Evolutionary conservation across 2,329 filamentous ascomycete genomes (phyloP).

Genomic region (Scleromitrula shiraiana): DNA sequence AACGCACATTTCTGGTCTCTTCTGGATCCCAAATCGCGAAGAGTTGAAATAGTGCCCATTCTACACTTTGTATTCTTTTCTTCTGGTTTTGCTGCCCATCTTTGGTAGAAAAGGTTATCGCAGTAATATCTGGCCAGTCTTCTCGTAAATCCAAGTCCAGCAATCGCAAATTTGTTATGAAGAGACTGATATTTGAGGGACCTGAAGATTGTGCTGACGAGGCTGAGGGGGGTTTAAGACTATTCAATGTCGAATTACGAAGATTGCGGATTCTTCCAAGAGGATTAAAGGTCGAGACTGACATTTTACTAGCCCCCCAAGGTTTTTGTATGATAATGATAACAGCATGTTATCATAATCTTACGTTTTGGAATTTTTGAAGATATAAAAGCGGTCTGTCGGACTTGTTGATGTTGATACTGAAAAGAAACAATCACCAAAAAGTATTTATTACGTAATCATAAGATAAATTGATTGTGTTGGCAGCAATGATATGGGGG

Average conservation of each 20-base stretch:
- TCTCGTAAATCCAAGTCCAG: constrained; percentile 67
- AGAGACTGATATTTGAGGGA: constrained; percentile 52
- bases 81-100: constrained; percentile 68
- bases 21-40: constrained; percentile 77
- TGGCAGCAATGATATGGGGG: no score
- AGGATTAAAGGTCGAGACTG: constrained; percentile 19
- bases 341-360: constrained; percentile 11
- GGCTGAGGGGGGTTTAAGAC: constrained; percentile 14
- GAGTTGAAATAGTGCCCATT: constrained; percentile 87
- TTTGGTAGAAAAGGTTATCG: constrained; percentile 59
- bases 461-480: no score
- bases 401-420: neutral
- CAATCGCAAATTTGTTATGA: constrained; percentile 76
- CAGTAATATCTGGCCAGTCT: constrained; percentile 74
- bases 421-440: no score
- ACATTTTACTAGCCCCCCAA: constrained; percentile 13
- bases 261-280: constrained; percentile 22
- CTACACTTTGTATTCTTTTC: constrained; percentile 70
- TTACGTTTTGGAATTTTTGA: neutral
- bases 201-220: constrained; percentile 21
- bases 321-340: constrained; percentile 4
- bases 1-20: constrained; percentile 61
- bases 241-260: constrained; percentile 17
- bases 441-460: no score
- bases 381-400: constrained; percentile 7